Evolutionary conservation across 768 basidiomycete genomes (phyloP).

Genomic region (Panaeolus cyanescens): DNA sequence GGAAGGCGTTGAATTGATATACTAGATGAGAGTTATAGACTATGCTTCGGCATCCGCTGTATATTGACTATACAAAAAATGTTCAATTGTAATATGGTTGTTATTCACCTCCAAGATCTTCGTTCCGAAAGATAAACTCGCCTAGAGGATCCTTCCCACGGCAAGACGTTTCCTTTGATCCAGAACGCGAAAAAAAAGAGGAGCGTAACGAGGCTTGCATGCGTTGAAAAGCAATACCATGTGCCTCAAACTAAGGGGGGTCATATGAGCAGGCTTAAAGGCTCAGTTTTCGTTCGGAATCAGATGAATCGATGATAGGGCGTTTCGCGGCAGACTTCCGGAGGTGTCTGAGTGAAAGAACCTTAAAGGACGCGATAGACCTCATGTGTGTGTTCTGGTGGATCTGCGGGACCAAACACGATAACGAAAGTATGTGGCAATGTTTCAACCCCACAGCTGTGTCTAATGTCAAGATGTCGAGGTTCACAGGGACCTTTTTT

Average conservation of each 20-base stretch:
- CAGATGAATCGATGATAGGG: conserved; percentile 21
- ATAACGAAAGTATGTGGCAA: neutral
- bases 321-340: conserved; percentile 19
- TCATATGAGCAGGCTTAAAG: conserved; percentile 20
- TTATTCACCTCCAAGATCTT: neutral
- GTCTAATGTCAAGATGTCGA: neutral
- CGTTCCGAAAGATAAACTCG: neutral
- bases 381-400: neutral
- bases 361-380: conserved; percentile 1
- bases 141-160: neutral
- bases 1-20: neutral
- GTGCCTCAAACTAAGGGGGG: conserved; percentile 10
- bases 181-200: neutral
- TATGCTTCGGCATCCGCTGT: neutral
- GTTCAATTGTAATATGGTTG: conserved; percentile 1
- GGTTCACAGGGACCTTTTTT: neutral
- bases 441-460: neutral
- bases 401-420: conserved; percentile 1
- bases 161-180: neutral
- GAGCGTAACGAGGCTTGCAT: neutral
- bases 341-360: conserved; percentile 1
- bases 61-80: neutral
- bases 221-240: conserved; percentile 12
- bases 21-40: neutral
- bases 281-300: conserved; percentile 15